A percentile compares a stretch with the other conserved stretches of the same genome.
phyloP scores from a whole-genome alignment of 2,329 filamentous ascomycete genomes.

The Paecilomyces sp. region DNA sequence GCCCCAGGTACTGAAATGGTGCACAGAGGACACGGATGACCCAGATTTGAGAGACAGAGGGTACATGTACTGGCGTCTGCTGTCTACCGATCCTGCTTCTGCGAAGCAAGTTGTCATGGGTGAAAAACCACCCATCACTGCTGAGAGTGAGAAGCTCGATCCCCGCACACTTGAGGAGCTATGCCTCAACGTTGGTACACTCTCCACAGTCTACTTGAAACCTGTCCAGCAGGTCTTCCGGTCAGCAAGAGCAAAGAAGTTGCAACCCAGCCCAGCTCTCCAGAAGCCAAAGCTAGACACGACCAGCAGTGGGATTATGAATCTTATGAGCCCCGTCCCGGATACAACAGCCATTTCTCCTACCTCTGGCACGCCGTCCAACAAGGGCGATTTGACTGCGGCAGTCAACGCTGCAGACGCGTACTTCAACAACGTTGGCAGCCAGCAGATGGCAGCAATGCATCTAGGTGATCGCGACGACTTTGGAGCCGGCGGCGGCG shows the following conservation, averaged over 20 bases:
- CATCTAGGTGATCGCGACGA: conserved; percentile 57
- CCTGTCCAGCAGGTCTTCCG: conserved; percentile 96
- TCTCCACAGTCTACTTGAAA: conserved; percentile 96
- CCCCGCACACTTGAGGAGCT: conserved; percentile 89
- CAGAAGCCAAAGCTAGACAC: conserved; percentile 59
- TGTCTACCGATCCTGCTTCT: conserved; percentile 82
- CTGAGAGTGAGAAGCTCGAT: conserved; percentile 91
- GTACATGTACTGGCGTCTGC: conserved; percentile 98
- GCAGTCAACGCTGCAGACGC: conserved; percentile 80
- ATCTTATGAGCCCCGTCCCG: conserved; percentile 14
- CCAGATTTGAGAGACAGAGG: conserved; percentile 91
- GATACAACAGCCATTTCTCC: conserved; percentile 36
- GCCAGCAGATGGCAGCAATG: conserved; percentile 66
- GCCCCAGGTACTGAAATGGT: conserved; percentile 94
- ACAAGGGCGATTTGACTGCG: conserved; percentile 51
- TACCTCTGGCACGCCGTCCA: conserved; percentile 25
- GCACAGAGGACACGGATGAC: conserved; percentile 98
- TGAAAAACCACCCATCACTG: conserved; percentile 91
- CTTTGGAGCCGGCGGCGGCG: conserved; percentile 58
- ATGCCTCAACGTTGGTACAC: conserved; percentile 90
- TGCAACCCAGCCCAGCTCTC: conserved; percentile 77
- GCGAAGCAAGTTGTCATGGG: conserved; percentile 93
- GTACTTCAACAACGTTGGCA: conserved; percentile 77
- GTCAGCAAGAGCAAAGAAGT: conserved; percentile 68
- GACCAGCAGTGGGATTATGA: conserved; percentile 19